Percentiles rank a stretch among this genome's conserved stretches.
These are phyloP conservation scores for Diaporthe nobilis DNA, from an alignment of 2,329 filamentous ascomycete species.

Conservation along the genomic window DNA sequence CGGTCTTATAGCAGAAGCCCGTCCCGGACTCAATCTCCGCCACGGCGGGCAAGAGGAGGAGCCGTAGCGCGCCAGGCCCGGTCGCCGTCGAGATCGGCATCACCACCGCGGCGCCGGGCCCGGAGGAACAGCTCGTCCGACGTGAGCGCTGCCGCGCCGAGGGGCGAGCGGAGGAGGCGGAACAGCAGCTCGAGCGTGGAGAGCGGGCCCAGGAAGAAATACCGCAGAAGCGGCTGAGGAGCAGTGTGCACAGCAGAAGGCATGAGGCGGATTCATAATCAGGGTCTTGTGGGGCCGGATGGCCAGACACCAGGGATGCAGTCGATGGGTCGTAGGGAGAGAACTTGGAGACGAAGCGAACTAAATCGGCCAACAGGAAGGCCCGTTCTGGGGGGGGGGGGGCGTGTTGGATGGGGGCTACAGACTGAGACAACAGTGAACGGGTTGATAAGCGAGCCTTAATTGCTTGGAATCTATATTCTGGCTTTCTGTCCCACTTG, in stretches of 20 bases:
- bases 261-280: neutral
- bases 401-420: neutral
- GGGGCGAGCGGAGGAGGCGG: slow-evolving; percentile 39
- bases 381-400: neutral
- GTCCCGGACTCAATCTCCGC: slow-evolving; percentile 32
- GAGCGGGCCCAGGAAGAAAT: slow-evolving; percentile 39
- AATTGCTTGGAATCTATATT: neutral
- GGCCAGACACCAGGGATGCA: neutral
- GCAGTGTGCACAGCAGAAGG: neutral
- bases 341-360: neutral
- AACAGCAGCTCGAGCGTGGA: slow-evolving; percentile 41
- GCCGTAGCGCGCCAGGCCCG: slow-evolving; percentile 21
- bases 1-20: slow-evolving; percentile 37
- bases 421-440: slow-evolving; percentile 9
- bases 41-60: slow-evolving; percentile 11
- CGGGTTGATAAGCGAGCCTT: neutral
- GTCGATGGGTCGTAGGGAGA: no score
- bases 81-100: slow-evolving; percentile 30
- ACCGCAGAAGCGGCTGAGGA: slow-evolving; percentile 35
- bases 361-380: neutral
- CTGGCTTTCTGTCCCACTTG: neutral
- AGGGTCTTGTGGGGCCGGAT: neutral
- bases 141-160: slow-evolving; percentile 26
- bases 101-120: slow-evolving; percentile 33
- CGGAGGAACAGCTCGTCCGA: slow-evolving; percentile 37